These are phyloP conservation scores for Senna tora DNA, from an alignment of 306 rosid genomes.

Conservation along the genomic window DNA sequence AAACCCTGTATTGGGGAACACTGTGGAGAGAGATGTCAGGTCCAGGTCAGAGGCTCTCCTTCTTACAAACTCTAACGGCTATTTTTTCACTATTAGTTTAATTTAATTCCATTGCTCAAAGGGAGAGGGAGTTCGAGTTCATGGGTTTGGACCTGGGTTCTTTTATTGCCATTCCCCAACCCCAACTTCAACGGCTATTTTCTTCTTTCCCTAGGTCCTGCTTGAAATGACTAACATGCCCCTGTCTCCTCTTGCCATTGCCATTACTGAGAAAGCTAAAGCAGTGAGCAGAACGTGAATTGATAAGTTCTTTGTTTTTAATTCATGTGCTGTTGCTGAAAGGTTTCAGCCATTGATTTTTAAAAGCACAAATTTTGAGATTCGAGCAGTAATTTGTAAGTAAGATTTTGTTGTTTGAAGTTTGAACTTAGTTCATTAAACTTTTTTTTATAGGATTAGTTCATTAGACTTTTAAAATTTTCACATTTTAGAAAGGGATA, in stretches of 20 bases:
- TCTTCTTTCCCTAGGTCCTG: slow-evolving; percentile 38
- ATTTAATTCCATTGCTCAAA: neutral
- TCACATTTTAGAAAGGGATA: too few relatives aligned
- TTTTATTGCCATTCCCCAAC: slow-evolving; percentile 43
- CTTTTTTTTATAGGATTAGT: too few relatives aligned
- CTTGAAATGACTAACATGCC: neutral
- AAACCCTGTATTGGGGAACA: slow-evolving; percentile 39
- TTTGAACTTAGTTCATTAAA: too few relatives aligned
- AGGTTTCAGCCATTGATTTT: too few relatives aligned
- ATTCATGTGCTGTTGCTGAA: too few relatives aligned
- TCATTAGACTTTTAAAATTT: too few relatives aligned
- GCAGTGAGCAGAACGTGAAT: too few relatives aligned
- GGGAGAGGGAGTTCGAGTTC: neutral
- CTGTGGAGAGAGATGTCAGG: slow-evolving; percentile 55
- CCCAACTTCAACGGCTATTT: slow-evolving; percentile 54
- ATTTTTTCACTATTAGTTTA: slow-evolving; percentile 37
- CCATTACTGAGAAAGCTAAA: too few relatives aligned
- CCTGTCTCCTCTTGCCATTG: neutral
- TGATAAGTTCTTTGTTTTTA: too few relatives aligned
- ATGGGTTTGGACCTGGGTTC: slow-evolving; percentile 38
- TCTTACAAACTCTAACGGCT: slow-evolving; percentile 72
- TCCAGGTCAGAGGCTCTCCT: slow-evolving; percentile 39
- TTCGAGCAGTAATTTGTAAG: too few relatives aligned
- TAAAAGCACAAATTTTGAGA: too few relatives aligned
- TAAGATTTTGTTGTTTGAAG: too few relatives aligned